phyloP scores from a whole-genome alignment of 2,329 filamentous ascomycete species.

The Alternaria burnsii region DNA sequence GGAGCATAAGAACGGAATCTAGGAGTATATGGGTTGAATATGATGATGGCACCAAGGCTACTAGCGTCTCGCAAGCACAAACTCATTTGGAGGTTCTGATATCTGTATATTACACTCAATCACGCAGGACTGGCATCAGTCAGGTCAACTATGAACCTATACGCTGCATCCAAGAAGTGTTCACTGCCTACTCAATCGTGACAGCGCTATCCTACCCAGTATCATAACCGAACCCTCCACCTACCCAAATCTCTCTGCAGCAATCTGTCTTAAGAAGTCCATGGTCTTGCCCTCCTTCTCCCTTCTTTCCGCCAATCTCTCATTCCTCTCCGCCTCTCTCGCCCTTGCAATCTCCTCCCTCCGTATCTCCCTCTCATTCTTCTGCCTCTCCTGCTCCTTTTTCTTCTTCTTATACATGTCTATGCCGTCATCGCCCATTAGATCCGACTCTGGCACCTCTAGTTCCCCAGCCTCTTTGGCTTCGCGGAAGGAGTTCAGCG shows the following conservation, averaged over 20 bases:
- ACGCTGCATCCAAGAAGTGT: not conserved
- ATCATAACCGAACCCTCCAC: no score
- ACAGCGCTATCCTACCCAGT: not conserved
- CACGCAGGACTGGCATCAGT: not conserved
- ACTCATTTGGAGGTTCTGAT: not conserved
- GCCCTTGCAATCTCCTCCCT: slow-evolving; percentile 83
- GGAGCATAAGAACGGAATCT: not conserved
- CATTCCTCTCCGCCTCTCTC: slow-evolving; percentile 79
- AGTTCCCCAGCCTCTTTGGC: slow-evolving; percentile 68
- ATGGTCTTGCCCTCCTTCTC: slow-evolving; percentile 86
- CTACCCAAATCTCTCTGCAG: slow-evolving; percentile 70
- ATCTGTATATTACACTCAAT: not conserved
- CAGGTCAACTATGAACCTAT: not conserved
- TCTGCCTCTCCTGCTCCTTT: slow-evolving; percentile 72
- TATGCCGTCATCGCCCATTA: slow-evolving; percentile 77
- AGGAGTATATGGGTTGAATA: not conserved
- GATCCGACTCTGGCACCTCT: slow-evolving; percentile 74
- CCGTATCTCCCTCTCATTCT: slow-evolving; percentile 83
- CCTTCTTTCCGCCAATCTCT: slow-evolving; percentile 72
- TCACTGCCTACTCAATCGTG: not conserved
- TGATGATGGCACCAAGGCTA: not conserved
- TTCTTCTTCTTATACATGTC: slow-evolving; percentile 73
- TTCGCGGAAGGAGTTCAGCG: slow-evolving; percentile 76
- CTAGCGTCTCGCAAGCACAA: not conserved
- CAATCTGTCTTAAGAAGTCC: slow-evolving; percentile 79